Conservation (phyloP, 768 basidiomycete genomes). For the Boletus pseudo-olivaceus region DNA sequence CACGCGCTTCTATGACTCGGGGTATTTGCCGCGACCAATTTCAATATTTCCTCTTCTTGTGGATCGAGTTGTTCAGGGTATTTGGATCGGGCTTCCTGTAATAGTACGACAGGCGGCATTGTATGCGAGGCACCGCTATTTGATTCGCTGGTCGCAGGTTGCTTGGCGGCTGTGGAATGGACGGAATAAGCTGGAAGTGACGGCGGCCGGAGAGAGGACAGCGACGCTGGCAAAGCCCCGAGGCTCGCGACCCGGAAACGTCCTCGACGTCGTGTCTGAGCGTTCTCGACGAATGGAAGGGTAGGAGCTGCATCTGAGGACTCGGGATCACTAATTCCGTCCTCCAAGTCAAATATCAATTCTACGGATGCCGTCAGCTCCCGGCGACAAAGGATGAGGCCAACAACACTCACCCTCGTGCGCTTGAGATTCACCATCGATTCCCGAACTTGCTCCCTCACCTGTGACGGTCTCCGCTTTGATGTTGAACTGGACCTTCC, state of each 20-base stretch:
- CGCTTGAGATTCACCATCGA: slow-evolving; percentile 32
- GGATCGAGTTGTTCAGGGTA: slow-evolving; percentile 31
- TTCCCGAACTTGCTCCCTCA: slow-evolving; percentile 34
- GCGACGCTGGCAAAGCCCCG: slow-evolving; percentile 50
- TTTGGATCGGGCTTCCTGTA: slow-evolving; percentile 13
- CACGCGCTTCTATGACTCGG: slow-evolving; percentile 73
- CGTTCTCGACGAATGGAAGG: slow-evolving; percentile 35
- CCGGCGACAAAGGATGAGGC: neutral
- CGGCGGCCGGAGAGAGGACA: slow-evolving; percentile 58
- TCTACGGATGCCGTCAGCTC: slow-evolving; percentile 36
- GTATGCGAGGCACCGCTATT: neutral
- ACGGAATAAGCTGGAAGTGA: slow-evolving; percentile 70
- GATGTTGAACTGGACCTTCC: slow-evolving; percentile 72
- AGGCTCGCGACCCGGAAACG: slow-evolving; percentile 30
- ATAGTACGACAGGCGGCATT: neutral
- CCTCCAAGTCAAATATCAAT: slow-evolving; percentile 70
- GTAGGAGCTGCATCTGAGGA: slow-evolving; percentile 33
- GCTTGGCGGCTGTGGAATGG: slow-evolving; percentile 27
- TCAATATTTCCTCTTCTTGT: slow-evolving; percentile 52
- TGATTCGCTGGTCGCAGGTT: neutral
- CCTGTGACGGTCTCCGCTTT: slow-evolving; percentile 53
- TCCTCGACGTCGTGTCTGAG: slow-evolving; percentile 21
- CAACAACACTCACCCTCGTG: slow-evolving; percentile 43
- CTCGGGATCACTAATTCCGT: slow-evolving; percentile 37
- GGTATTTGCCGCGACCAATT: slow-evolving; percentile 63